A percentile compares a stretch with the other conserved stretches of the same genome.
Conservation (phyloP, 257 asterid genomes). For the Ehretia macrophylla region DNA sequence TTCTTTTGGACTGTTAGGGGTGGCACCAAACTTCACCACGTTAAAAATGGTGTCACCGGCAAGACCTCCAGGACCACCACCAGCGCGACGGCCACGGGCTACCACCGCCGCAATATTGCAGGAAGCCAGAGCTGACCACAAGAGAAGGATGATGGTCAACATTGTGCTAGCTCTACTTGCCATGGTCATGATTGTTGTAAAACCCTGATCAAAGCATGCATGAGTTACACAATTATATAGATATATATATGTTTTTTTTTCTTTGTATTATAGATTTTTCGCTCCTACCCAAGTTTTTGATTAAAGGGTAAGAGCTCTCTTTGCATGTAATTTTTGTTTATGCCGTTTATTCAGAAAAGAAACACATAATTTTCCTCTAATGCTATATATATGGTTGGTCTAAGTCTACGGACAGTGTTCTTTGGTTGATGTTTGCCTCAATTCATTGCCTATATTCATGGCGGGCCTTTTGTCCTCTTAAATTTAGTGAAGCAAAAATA, state of each 20-base stretch:
- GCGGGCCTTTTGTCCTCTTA: not conserved
- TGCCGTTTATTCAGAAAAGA: not conserved
- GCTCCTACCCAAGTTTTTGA: constrained; percentile 33
- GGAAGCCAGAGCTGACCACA: constrained; percentile 28
- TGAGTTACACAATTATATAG: not conserved
- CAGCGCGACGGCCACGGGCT: not conserved
- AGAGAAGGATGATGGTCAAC: constrained; percentile 17
- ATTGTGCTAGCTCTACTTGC: constrained; percentile 12
- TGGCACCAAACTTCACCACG: constrained; percentile 46
- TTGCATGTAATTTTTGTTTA: not conserved
- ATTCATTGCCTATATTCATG: constrained; percentile 4
- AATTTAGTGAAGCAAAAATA: not conserved
- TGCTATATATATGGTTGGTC: constrained; percentile 1
- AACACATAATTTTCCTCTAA: not conserved
- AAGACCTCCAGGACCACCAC: not conserved
- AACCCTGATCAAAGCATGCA: not conserved
- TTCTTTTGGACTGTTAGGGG: constrained; percentile 27
- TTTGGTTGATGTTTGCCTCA: constrained; percentile 14
- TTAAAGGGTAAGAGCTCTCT: constrained; percentile 41
- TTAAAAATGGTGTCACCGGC: constrained; percentile 28
- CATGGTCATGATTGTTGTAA: constrained; percentile 23
- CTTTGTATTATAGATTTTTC: not conserved
- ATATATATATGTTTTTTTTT: too few relatives aligned
- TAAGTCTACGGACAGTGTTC: constrained; percentile 3
- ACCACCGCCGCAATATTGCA: constrained; percentile 21